phyloP scores from a whole-genome alignment of 352 stramenopile species.

The Phytophthora foliorum region DNA sequence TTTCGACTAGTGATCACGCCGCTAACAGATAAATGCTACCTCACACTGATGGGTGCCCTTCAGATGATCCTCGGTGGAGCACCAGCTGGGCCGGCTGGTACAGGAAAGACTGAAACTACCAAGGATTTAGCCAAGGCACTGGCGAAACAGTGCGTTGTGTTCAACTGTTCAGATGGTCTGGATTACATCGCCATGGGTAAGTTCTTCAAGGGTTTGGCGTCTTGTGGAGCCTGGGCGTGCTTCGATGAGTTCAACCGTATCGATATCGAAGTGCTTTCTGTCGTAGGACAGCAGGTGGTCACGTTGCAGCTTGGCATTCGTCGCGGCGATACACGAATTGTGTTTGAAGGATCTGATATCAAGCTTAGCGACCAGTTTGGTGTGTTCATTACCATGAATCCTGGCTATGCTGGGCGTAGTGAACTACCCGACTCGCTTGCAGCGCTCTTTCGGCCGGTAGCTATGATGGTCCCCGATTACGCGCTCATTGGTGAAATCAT shows the following conservation, averaged over 20 bases:
- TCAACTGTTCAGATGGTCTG: constrained; percentile 94
- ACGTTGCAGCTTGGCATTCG: constrained; percentile 92
- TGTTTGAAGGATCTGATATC: constrained; percentile 97
- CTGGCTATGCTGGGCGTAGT: constrained; percentile 87
- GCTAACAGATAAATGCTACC: constrained; percentile 97
- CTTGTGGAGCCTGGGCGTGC: constrained; percentile 93
- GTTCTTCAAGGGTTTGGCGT: constrained; percentile 95
- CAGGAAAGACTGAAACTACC: constrained; percentile 96
- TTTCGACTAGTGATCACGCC: constrained; percentile 97
- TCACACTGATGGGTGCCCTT: constrained; percentile 96
- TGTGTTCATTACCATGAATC: constrained; percentile 95
- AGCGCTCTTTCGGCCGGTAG: constrained; percentile 88
- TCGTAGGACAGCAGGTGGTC: constrained; percentile 93
- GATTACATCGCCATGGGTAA: constrained; percentile 97
- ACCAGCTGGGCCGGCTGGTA: constrained; percentile 93
- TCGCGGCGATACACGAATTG: constrained; percentile 83
- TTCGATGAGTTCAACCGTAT: constrained; percentile 94
- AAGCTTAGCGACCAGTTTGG: constrained; percentile 93
- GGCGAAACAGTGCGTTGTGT: constrained; percentile 97
- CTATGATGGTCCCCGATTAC: constrained; percentile 95
- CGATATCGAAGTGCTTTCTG: constrained; percentile 89
- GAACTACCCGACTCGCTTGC: constrained; percentile 90
- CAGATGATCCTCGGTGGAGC: constrained; percentile 97
- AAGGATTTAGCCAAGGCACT: constrained; percentile 96
- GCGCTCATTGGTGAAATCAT: constrained; percentile 93